A percentile compares a stretch with the other conserved stretches of the same genome.
Evolutionary conservation across 805 yeast species (phyloP).

Genomic region (Candida berthetii): DNA sequence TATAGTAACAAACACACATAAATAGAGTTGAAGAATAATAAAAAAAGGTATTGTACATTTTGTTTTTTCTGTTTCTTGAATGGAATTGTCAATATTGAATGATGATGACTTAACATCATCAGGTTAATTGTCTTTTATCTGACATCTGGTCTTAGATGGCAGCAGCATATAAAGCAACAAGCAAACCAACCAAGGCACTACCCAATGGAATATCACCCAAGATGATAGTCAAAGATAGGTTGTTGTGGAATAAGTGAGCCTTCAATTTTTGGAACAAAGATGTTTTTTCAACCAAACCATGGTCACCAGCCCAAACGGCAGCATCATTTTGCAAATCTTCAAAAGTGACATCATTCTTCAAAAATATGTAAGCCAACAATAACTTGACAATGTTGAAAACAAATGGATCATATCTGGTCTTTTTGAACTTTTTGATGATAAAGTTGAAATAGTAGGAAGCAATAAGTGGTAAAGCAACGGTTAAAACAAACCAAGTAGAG

Average conservation of each 20-base stretch:
- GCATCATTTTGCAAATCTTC: conserved; percentile 21
- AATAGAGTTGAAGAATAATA: not conserved
- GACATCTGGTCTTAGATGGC: conserved; percentile 4
- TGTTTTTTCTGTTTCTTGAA: too few relatives aligned
- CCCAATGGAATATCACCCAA: conserved; percentile 28
- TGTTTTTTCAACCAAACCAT: conserved; percentile 14
- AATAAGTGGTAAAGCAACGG: conserved; percentile 16
- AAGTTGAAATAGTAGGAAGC: conserved; percentile 24
- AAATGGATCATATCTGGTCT: conserved; percentile 47
- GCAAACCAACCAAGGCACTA: conserved; percentile 19
- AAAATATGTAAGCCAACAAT: conserved; percentile 32
- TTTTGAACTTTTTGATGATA: conserved; percentile 17
- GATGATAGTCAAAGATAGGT: conserved; percentile 19
- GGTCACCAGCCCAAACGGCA: conserved; percentile 21
- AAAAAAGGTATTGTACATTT: too few relatives aligned
- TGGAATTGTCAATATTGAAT: too few relatives aligned
- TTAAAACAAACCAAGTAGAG: conserved; percentile 17
- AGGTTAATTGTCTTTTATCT: too few relatives aligned
- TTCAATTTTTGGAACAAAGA: conserved; percentile 8
- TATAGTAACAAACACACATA: too few relatives aligned
- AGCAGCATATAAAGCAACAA: conserved; percentile 32
- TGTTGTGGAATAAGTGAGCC: conserved; percentile 17
- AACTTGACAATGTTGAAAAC: conserved; percentile 43
- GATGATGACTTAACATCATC: too few relatives aligned
- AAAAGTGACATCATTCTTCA: conserved; percentile 18